These are phyloP conservation scores for Melaleuca alternifolia DNA, from an alignment of 345 rosid species.

Conservation along the genomic window DNA sequence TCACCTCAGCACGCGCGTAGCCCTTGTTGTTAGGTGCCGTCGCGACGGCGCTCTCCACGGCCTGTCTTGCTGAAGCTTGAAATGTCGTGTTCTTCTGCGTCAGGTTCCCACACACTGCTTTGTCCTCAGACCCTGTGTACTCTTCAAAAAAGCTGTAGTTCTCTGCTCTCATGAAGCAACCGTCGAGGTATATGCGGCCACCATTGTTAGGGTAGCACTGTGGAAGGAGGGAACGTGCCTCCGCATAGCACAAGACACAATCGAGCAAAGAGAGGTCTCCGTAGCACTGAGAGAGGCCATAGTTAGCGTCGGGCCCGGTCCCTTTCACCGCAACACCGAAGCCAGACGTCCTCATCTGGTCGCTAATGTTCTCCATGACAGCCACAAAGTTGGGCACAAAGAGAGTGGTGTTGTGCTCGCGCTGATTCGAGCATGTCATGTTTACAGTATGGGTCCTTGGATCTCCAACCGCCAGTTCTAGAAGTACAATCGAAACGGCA, in stretches of 20 bases:
- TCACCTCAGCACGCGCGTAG: conserved; percentile 30
- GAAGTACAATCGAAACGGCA: conserved; percentile 3
- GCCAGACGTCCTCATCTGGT: conserved; percentile 43
- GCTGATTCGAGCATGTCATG: conserved; percentile 28
- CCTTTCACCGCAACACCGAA: conserved; percentile 59
- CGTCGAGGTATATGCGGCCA: conserved; percentile 77
- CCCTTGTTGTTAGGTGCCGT: conserved; percentile 36
- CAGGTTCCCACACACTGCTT: conserved; percentile 50
- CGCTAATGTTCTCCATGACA: conserved; percentile 77
- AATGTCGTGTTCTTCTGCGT: conserved; percentile 32
- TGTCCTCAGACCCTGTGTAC: conserved; percentile 48
- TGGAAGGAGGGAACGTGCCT: conserved; percentile 78
- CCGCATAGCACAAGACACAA: conserved; percentile 85
- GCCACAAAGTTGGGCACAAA: conserved; percentile 70
- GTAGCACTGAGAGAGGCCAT: conserved; percentile 82
- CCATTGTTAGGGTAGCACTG: conserved; percentile 78
- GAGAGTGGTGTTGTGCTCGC: conserved; percentile 47
- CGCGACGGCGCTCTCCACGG: conserved; percentile 26
- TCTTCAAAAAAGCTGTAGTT: conserved; percentile 76
- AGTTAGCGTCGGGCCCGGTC: conserved; percentile 57
- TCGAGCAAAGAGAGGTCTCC: conserved; percentile 76
- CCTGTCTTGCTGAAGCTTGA: conserved; percentile 34
- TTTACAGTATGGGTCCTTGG: conserved; percentile 44
- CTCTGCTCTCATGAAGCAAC: conserved; percentile 90
- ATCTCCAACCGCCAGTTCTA: conserved; percentile 25